Evolutionary conservation across 2,329 filamentous ascomycete genomes (phyloP).

Genomic region (Botrytis sinoallii): DNA sequence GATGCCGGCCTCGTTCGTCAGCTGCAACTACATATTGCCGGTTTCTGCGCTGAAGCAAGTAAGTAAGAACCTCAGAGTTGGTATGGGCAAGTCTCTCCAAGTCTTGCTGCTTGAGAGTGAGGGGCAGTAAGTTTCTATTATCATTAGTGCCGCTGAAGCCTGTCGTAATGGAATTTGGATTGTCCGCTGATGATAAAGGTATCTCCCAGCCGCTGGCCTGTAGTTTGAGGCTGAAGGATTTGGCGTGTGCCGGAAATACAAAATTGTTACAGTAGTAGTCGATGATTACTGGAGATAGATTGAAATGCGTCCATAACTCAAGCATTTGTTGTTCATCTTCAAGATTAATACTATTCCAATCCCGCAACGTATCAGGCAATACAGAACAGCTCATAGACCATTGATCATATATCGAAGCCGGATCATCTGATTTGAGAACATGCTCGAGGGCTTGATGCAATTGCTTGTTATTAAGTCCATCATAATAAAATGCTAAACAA

Average conservation of each 20-base stretch:
- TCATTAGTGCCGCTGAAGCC: conserved; percentile 75
- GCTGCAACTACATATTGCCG: conserved; percentile 44
- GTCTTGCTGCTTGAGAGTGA: conserved; percentile 61
- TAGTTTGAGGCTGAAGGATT: conserved; percentile 61
- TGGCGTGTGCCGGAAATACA: conserved; percentile 63
- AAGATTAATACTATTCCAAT: conserved; percentile 57
- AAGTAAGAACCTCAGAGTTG: conserved; percentile 60
- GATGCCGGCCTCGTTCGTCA: conserved; percentile 43
- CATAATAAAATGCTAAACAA: conserved; percentile 65
- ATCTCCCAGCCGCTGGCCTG: conserved; percentile 68
- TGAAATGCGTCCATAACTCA: conserved; percentile 50
- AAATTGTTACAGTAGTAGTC: conserved; percentile 62
- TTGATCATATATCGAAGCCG: conserved; percentile 52
- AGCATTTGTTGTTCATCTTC: conserved; percentile 52
- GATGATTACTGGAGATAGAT: conserved; percentile 49
- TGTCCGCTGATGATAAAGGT: conserved; percentile 46
- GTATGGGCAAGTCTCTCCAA: conserved; percentile 55
- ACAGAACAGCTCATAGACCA: conserved; percentile 43
- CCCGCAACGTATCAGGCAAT: conserved; percentile 46
- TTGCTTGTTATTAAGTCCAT: conserved; percentile 50
- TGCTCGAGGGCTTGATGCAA: conserved; percentile 49
- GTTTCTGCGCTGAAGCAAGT: conserved; percentile 53
- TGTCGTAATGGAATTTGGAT: conserved; percentile 51
- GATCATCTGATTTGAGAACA: conserved; percentile 53
- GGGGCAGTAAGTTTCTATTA: conserved; percentile 54